Conservation (phyloP, 768 basidiomycete species). For the Tephrocybe sp. region DNA sequence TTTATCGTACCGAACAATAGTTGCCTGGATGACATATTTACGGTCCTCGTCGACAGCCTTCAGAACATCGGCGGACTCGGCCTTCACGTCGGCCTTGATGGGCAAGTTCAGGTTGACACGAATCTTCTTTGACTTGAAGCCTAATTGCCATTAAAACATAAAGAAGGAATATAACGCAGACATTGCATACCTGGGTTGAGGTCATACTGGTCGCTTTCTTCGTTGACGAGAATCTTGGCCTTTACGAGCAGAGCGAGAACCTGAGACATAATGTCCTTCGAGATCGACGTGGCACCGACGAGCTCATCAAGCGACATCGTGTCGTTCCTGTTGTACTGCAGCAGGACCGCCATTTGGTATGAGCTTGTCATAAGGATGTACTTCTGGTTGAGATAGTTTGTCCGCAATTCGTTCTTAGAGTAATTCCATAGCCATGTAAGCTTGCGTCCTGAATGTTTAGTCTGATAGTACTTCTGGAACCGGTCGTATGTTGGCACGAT, state of each 20-base stretch:
- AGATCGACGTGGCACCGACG: slow-evolving; percentile 72
- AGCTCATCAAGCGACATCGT: slow-evolving; percentile 83
- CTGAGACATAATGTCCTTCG: slow-evolving; percentile 77
- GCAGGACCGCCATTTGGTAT: slow-evolving; percentile 94
- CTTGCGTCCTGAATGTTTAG: slow-evolving; percentile 93
- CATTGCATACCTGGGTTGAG: slow-evolving; percentile 65
- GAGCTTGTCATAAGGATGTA: slow-evolving; percentile 97
- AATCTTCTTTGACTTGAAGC: slow-evolving; percentile 95
- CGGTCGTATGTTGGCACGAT: slow-evolving; percentile 87
- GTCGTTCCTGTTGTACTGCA: slow-evolving; percentile 94
- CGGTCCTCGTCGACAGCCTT: slow-evolving; percentile 98
- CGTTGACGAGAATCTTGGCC: slow-evolving; percentile 86
- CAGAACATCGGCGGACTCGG: slow-evolving; percentile 86
- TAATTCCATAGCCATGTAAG: slow-evolving; percentile 99
- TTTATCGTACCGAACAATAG: slow-evolving; percentile 71
- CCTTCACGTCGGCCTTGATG: slow-evolving; percentile 94
- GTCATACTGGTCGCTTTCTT: slow-evolving; percentile 88
- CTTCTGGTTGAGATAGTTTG: slow-evolving; percentile 92
- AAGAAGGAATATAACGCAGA: slow-evolving; percentile 2
- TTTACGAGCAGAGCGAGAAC: slow-evolving; percentile 76
- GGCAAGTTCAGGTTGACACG: slow-evolving; percentile 89
- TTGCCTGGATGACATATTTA: slow-evolving; percentile 95
- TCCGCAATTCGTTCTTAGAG: slow-evolving; percentile 94
- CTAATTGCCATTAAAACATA: slow-evolving; percentile 30
- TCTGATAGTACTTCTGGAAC: slow-evolving; percentile 93